phyloP scores from a whole-genome alignment of 371 early-diverging fungal species.

The Mortierella polycephala region DNA sequence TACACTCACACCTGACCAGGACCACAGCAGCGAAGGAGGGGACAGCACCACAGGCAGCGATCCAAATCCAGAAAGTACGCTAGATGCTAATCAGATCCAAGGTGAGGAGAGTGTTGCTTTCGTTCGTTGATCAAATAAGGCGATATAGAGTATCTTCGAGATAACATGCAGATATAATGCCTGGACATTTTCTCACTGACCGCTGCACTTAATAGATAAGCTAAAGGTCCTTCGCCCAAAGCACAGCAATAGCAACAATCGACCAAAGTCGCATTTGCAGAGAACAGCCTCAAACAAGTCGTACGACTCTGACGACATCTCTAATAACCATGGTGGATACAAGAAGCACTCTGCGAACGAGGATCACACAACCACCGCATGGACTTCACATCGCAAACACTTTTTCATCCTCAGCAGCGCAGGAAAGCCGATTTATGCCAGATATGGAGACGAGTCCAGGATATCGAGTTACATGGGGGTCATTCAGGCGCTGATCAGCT shows the following conservation, averaged over 20 bases:
- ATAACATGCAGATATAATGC: not conserved
- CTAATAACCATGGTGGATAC: conserved; percentile 51
- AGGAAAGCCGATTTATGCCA: conserved; percentile 89
- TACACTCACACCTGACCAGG: conserved; percentile 20
- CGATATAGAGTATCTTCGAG: no score
- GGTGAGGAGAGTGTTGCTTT: conserved; percentile 6
- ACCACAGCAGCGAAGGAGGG: conserved; percentile 28
- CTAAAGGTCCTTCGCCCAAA: conserved; percentile 37
- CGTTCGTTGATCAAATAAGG: not conserved
- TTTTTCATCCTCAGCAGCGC: conserved; percentile 87
- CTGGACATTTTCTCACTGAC: no score
- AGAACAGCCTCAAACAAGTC: conserved; percentile 25
- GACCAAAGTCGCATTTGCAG: conserved; percentile 21
- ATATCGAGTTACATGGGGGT: conserved; percentile 92
- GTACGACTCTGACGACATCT: conserved; percentile 53
- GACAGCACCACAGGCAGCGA: conserved; percentile 19
- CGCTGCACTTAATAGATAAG: conserved; percentile 17
- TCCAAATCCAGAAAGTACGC: conserved; percentile 14
- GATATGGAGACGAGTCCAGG: conserved; percentile 91
- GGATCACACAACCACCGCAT: conserved; percentile 56
- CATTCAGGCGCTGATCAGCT: conserved; percentile 91
- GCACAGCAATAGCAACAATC: conserved; percentile 5
- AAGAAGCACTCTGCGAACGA: conserved; percentile 42
- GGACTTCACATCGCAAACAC: conserved; percentile 79
- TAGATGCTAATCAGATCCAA: conserved; percentile 34